A percentile compares a stretch with the other conserved stretches of the same genome.
Evolutionary conservation across 2,329 filamentous ascomycete genomes (phyloP).

Genomic region (Fusarium coffeatum): DNA sequence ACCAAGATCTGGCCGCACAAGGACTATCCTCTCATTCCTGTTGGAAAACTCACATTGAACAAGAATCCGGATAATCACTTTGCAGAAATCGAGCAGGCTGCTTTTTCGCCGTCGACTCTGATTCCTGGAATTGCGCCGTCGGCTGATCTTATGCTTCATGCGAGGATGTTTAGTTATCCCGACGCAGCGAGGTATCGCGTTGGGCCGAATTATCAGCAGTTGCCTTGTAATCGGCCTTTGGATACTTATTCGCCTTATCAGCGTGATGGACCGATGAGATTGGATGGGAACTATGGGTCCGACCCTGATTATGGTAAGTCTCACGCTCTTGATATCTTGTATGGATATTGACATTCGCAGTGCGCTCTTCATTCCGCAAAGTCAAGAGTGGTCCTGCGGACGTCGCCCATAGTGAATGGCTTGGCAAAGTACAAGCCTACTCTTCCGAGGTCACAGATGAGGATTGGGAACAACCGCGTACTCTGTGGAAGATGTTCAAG

Average conservation of each 20-base stretch:
- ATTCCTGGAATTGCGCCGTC: conserved; percentile 63
- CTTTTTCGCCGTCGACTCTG: conserved; percentile 63
- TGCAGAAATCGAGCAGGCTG: conserved; percentile 62
- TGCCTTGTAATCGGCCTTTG: conserved; percentile 51
- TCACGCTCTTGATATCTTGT: too few relatives aligned
- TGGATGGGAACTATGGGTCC: conserved; percentile 2
- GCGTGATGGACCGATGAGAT: not conserved
- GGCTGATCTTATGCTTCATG: conserved; percentile 60
- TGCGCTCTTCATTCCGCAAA: conserved; percentile 1
- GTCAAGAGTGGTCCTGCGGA: not conserved
- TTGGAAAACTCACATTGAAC: not conserved
- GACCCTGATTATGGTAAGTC: conserved; percentile 5
- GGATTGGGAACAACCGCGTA: conserved; percentile 6
- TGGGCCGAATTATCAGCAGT: conserved; percentile 63
- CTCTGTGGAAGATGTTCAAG: not conserved
- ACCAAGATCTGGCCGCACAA: conserved; percentile 12
- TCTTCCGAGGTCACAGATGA: not conserved
- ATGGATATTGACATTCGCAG: not conserved
- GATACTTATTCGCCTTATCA: conserved; percentile 1
- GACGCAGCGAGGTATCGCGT: conserved; percentile 64
- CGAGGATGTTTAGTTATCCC: conserved; percentile 61
- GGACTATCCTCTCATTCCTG: not conserved
- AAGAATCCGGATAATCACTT: conserved; percentile 55
- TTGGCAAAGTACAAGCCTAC: not conserved
- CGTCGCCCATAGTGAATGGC: conserved; percentile 6